Evolutionary conservation across 208 protist genomes (phyloP).

Genomic region (Leishmania gerbilli): DNA sequence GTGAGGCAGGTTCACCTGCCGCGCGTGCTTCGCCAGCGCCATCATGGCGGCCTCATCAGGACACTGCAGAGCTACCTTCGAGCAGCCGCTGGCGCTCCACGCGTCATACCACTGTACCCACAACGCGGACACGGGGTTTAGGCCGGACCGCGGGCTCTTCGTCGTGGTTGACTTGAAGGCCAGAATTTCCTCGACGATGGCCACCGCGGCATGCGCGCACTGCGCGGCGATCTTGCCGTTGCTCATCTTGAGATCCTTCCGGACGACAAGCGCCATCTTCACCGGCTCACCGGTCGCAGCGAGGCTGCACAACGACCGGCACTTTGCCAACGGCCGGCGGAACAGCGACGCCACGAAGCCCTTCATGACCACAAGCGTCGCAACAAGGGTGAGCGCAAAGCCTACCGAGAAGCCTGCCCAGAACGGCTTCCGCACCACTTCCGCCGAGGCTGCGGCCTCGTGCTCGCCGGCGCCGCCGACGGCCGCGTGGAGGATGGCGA

Average conservation of each 20-base stretch:
- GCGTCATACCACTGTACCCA: constrained; percentile 77
- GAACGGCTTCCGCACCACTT: constrained; percentile 5
- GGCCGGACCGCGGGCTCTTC: not conserved
- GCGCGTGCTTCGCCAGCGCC: constrained; percentile 46
- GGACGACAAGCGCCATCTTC: constrained; percentile 94
- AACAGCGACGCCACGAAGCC: constrained; percentile 9
- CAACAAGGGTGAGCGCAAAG: constrained; percentile 23
- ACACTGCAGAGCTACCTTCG: constrained; percentile 87
- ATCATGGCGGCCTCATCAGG: constrained; percentile 73
- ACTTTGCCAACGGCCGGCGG: constrained; percentile 15
- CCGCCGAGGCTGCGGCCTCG: not conserved
- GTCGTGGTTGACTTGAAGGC: constrained; percentile 13
- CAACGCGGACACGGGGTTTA: constrained; percentile 8
- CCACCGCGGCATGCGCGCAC: constrained; percentile 95
- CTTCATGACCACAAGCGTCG: not conserved
- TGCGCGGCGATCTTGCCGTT: constrained; percentile 96
- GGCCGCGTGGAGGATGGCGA: constrained; percentile 6
- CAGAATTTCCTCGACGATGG: constrained; percentile 70
- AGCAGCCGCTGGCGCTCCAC: constrained; percentile 64
- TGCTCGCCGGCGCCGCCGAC: not conserved
- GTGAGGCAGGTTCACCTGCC: constrained; percentile 50
- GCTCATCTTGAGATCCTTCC: constrained; percentile 95
- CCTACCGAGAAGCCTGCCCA: constrained; percentile 9
- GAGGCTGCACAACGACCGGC: constrained; percentile 19
- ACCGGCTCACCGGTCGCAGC: constrained; percentile 44